Evolutionary conservation across 768 basidiomycete species (phyloP).

Genomic region (Macrocybe gigantea): DNA sequence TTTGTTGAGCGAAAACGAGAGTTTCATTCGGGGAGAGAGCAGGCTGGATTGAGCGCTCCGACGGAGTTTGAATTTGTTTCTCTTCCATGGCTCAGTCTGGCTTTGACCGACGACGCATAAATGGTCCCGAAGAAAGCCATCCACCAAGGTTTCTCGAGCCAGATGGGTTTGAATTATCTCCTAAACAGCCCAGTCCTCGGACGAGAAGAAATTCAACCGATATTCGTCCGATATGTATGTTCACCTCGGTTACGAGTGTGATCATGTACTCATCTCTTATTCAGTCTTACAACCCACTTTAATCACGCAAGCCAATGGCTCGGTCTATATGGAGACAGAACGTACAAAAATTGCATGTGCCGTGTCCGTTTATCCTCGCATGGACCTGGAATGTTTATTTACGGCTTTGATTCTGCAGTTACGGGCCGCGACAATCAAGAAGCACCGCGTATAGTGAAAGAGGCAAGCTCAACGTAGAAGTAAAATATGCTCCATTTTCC

Average conservation of each 20-base stretch:
- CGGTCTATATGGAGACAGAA: slow-evolving; percentile 93
- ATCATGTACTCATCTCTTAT: slow-evolving; percentile 8
- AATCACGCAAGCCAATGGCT: slow-evolving; percentile 92
- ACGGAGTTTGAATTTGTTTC: slow-evolving; percentile 28
- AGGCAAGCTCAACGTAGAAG: slow-evolving; percentile 88
- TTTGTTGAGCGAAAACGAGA: slow-evolving; percentile 81
- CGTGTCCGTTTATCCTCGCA: slow-evolving; percentile 56
- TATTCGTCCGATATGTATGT: slow-evolving; percentile 83
- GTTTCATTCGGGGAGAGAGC: slow-evolving; percentile 56
- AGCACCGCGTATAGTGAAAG: slow-evolving; percentile 78
- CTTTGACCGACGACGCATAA: slow-evolving; percentile 84
- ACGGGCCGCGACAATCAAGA: slow-evolving; percentile 83
- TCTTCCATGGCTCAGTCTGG: slow-evolving; percentile 42
- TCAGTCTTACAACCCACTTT: slow-evolving; percentile 86
- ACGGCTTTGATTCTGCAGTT: slow-evolving; percentile 35
- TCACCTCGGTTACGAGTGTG: slow-evolving; percentile 1
- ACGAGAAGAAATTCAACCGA: slow-evolving; percentile 51
- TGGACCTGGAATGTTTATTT: slow-evolving; percentile 3
- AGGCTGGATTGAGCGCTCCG: slow-evolving; percentile 2
- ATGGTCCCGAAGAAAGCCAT: slow-evolving; percentile 83
- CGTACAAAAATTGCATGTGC: slow-evolving; percentile 93
- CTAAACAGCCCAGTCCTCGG: slow-evolving; percentile 32
- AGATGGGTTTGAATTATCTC: slow-evolving; percentile 14
- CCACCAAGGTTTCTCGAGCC: slow-evolving; percentile 54
- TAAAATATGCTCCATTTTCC: slow-evolving; percentile 95